Evolutionary conservation across 176 grass and related monocot species (phyloP).

Genomic region (Zea mays): DNA sequence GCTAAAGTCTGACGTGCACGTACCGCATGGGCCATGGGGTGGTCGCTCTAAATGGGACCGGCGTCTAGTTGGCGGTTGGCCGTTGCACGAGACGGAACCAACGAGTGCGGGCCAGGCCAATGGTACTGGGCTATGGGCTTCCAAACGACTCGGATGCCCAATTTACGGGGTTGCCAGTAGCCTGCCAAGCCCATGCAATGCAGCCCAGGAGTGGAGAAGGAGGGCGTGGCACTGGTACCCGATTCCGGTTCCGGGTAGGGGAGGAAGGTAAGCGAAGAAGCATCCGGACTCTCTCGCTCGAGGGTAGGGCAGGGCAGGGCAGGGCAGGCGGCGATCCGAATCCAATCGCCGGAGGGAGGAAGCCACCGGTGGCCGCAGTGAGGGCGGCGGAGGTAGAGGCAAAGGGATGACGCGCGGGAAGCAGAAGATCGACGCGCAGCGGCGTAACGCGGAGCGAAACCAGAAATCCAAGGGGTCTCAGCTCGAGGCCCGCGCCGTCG

Average conservation of each 20-base stretch:
- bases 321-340: background rate
- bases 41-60: too few relatives aligned
- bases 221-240: background rate
- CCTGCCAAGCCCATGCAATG: background rate
- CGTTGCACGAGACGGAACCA: background rate
- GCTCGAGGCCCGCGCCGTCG: conserved; percentile 82
- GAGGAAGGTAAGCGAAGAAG: background rate
- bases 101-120: background rate
- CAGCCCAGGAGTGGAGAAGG: background rate
- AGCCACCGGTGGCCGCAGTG: background rate
- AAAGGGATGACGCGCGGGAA: conserved; percentile 80
- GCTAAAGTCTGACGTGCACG: too few relatives aligned
- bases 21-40: too few relatives aligned
- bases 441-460: conserved; percentile 79
- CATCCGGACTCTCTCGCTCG: background rate
- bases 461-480: conserved; percentile 94
- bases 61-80: too few relatives aligned
- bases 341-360: background rate
- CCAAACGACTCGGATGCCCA: background rate
- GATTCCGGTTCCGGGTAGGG: background rate
- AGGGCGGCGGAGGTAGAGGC: conserved; percentile 4
- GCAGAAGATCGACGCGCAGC: conserved; percentile 98
- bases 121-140: background rate
- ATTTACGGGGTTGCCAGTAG: background rate
- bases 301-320: background rate